Percentiles rank a stretch among this genome's conserved stretches.
These are phyloP conservation scores for Saprolegnia parasitica DNA, from an alignment of 352 stramenopile species.

Conservation along the genomic window DNA sequence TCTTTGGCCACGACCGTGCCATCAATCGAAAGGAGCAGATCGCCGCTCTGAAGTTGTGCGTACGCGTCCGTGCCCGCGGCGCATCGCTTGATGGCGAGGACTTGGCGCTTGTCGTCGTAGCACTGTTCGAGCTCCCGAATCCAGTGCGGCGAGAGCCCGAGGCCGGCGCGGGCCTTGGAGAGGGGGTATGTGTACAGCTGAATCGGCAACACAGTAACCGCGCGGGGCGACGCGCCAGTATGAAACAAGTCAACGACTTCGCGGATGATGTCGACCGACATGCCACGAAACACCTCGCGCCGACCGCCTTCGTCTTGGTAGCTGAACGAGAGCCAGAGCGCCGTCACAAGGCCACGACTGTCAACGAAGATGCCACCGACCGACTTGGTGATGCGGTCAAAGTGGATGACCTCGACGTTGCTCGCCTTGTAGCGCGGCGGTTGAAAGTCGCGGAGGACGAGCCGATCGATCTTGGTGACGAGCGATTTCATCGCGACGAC, in stretches of 20 bases:
- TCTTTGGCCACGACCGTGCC: conserved; percentile 70
- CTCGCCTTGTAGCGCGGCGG: conserved; percentile 78
- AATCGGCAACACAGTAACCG: conserved; percentile 59
- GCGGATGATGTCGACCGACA: conserved; percentile 59
- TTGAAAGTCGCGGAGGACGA: conserved; percentile 79
- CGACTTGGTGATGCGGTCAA: conserved; percentile 84
- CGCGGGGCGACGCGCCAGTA: conserved; percentile 38
- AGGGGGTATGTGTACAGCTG: conserved; percentile 82
- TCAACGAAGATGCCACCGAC: conserved; percentile 84
- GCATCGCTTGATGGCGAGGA: conserved; percentile 80
- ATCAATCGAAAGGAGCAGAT: conserved; percentile 82
- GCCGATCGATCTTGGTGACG: conserved; percentile 76
- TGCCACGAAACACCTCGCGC: conserved; percentile 81
- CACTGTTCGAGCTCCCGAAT: conserved; percentile 73
- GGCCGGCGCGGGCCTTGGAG: conserved; percentile 75
- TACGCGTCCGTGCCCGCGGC: conserved; percentile 61
- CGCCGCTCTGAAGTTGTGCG: conserved; percentile 67
- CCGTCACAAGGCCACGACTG: conserved; percentile 57
- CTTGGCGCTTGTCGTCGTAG: conserved; percentile 81
- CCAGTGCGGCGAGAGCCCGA: conserved; percentile 80
- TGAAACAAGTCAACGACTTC: conserved; percentile 61
- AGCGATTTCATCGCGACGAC: conserved; percentile 84
- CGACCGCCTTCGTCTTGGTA: conserved; percentile 71
- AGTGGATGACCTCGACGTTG: conserved; percentile 83
- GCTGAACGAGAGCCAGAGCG: conserved; percentile 82